A percentile compares a stretch with the other conserved stretches of the same genome.
Evolutionary conservation across 2,329 filamentous ascomycete genomes (phyloP).

Genomic region (Neofusicoccum laricinum): DNA sequence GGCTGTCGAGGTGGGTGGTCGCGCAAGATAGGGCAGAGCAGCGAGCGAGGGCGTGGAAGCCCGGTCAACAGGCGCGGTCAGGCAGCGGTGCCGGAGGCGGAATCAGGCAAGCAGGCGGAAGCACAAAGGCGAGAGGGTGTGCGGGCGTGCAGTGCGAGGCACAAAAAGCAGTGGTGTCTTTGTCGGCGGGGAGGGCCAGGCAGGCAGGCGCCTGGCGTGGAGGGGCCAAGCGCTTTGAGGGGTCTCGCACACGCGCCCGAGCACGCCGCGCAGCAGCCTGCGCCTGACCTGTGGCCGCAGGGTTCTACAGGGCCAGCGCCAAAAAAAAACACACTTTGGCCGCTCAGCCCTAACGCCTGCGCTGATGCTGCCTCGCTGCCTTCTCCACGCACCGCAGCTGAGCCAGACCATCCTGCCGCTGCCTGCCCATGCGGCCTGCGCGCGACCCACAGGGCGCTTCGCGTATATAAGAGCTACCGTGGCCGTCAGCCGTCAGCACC

Average conservation of each 20-base stretch:
- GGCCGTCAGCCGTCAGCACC: constrained; percentile 12
- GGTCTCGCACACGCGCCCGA: background rate
- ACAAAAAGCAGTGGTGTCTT: background rate
- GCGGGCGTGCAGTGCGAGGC: background rate
- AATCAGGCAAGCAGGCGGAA: background rate
- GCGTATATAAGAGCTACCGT: background rate
- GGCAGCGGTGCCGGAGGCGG: background rate
- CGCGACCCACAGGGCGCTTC: background rate
- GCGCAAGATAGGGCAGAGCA: constrained; percentile 1
- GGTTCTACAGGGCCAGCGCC: too few species aligned
- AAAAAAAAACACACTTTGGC: too few species aligned
- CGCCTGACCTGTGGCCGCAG: too few species aligned
- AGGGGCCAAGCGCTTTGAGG: background rate
- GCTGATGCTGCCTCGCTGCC: too few species aligned
- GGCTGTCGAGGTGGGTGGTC: constrained; percentile 5
- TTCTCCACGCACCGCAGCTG: background rate
- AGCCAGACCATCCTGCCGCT: constrained; percentile 7
- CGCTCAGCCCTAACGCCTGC: background rate
- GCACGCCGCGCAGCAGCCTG: background rate
- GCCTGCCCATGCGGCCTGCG: constrained; percentile 1
- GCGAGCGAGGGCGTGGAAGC: constrained; percentile 5
- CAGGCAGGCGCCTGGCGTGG: background rate
- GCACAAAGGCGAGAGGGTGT: background rate
- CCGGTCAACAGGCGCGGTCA: constrained; percentile 2
- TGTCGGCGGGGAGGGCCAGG: background rate